Evolutionary conservation across 768 basidiomycete genomes (phyloP).

Genomic region (Gloeostereum incarnatum): DNA sequence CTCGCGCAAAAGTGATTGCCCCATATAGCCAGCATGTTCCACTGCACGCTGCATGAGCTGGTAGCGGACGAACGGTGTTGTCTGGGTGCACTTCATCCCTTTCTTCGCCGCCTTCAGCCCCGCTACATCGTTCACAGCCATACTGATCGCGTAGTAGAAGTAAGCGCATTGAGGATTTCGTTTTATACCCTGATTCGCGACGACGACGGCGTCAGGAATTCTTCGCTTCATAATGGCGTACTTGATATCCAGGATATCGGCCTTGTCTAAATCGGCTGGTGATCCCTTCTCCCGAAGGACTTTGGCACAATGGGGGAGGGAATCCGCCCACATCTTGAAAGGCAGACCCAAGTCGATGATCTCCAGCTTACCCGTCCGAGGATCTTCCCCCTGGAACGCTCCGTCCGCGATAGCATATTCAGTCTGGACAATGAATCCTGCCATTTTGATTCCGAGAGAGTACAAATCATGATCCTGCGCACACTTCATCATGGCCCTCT

Average conservation of each 20-base stretch:
- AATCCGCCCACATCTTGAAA: constrained; percentile 49
- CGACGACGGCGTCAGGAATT: constrained; percentile 34
- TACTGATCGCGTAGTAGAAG: constrained; percentile 53
- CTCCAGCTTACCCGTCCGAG: constrained; percentile 30
- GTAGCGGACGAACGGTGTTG: constrained; percentile 45
- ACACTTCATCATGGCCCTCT: constrained; percentile 42
- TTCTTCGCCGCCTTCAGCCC: constrained; percentile 58
- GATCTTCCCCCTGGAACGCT: constrained; percentile 34
- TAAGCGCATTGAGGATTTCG: constrained; percentile 54
- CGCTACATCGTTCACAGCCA: constrained; percentile 35
- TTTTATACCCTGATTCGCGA: constrained; percentile 37
- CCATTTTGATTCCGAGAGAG: constrained; percentile 38
- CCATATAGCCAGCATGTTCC: constrained; percentile 50
- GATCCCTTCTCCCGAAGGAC: constrained; percentile 37
- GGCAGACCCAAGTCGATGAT: constrained; percentile 41
- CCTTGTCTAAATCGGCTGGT: constrained; percentile 35
- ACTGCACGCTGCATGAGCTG: constrained; percentile 54
- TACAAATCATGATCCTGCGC: constrained; percentile 40
- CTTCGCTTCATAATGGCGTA: constrained; percentile 39
- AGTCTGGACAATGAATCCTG: constrained; percentile 40
- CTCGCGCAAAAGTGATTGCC: constrained; percentile 15
- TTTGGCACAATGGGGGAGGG: constrained; percentile 49
- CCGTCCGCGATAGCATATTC: constrained; percentile 60
- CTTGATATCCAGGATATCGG: constrained; percentile 62
- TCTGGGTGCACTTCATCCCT: constrained; percentile 47